Conservation (phyloP, 108 stramenopile species). For the Cyclostephanos tholiformis region DNA sequence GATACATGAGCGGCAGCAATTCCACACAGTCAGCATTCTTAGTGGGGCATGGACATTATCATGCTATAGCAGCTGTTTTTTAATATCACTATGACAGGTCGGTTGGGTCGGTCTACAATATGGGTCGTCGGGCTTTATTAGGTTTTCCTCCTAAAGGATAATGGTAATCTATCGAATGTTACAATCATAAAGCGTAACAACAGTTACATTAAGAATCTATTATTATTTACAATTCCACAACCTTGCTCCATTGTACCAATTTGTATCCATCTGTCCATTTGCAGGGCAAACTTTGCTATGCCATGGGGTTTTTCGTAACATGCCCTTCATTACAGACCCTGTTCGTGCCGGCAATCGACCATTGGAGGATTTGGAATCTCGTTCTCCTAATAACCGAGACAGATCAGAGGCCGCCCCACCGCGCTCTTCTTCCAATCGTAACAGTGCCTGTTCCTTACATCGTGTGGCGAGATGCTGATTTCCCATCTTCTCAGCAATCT, state of each 20-base stretch:
- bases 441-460: conserved; percentile 50
- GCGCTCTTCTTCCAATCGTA: conserved; percentile 39
- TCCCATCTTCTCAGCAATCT: conserved; percentile 62
- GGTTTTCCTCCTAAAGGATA: too few species aligned
- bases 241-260: conserved; percentile 35
- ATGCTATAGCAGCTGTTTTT: too few species aligned
- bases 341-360: conserved; percentile 23
- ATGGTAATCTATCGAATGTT: too few species aligned
- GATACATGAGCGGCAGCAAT: too few species aligned
- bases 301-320: conserved; percentile 52
- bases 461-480: conserved; percentile 55
- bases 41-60: too few species aligned
- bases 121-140: too few species aligned
- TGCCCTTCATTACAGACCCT: conserved; percentile 45
- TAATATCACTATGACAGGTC: too few species aligned
- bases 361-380: conserved; percentile 13
- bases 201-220: too few species aligned
- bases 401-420: conserved; percentile 42
- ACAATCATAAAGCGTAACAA: too few species aligned
- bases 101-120: too few species aligned
- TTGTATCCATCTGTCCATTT: conserved; percentile 33
- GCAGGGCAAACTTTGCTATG: conserved; percentile 35
- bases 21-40: too few species aligned
- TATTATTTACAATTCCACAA: conserved; percentile 40
- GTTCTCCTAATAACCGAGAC: conserved; percentile 36